Base-by-base conservation (phyloP, 2,329 filamentous ascomycete genomes). In the Tolypocladium cylindrosporum region DNA sequence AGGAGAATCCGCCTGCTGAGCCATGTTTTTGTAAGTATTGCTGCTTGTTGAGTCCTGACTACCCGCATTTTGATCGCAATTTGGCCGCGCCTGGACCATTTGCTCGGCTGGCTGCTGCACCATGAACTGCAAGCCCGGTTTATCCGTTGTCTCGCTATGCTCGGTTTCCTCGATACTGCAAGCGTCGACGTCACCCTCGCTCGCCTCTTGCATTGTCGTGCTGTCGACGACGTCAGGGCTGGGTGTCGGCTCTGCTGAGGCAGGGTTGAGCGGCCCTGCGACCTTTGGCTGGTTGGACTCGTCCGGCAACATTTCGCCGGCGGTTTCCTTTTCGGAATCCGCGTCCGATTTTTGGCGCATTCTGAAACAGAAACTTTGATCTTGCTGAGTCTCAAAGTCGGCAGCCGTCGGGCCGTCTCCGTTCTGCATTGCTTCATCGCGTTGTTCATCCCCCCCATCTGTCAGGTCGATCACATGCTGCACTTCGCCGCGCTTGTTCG, bases 341-440 rank as follows among this genome's bases (percentile, higher is more conserved):
- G 56, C 27, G 19, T 56, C 55, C 6, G 34, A n/a, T 14, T 37
- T 8, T 6, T 19, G 43, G 7, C 59, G 64, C 48, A 65, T 64
- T 27, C 65, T 71, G 59, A 69, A 73, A 21, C 63, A 61, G 55
- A 73, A 72, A 57, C 68, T 74, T 14, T 65, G 62, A 45, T 73
- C 71, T 59, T 67, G 63, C 50, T 74, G 69, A 11, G 65, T 72
- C 55, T 66, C 52, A 2, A 62, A 42, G 8, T 58, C 37, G 11
- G 57, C 58, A 45, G 50, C 36, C 13, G 5, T 43, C 45, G 50
- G 19, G 3, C 16, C 2, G 16, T 31, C 24, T n/a, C 13, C 36
- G 36, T 59, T 27, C 21, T n/a, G 41, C 48, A 42, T 21, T 5
- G 11, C 37, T 24, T n/a, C 36, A 13, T 53, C 11, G 21, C 40